A percentile compares a stretch with the other conserved stretches of the same genome.
phyloP scores from a whole-genome alignment of 1,284 basidiomycete genomes.

The Neolentinus lepideus region DNA sequence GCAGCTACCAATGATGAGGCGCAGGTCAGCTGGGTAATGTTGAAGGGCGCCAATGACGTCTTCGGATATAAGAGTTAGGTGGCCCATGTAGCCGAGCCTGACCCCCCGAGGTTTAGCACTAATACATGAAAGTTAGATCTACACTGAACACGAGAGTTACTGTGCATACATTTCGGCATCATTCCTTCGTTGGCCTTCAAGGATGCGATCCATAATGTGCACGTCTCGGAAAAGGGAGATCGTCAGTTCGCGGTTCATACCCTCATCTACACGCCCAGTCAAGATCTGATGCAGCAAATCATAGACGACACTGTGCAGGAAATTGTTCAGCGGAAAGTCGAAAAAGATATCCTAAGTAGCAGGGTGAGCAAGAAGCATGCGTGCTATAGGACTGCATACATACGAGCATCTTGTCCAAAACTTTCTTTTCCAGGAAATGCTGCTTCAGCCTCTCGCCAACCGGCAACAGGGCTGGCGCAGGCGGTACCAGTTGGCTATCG shows the following conservation, averaged over 20 bases:
- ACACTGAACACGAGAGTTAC: background rate
- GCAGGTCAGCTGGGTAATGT: constrained; percentile 80
- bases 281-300: constrained; percentile 95
- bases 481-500: constrained; percentile 15
- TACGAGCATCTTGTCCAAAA: constrained; percentile 72
- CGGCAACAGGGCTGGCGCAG: constrained; percentile 22
- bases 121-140: constrained; percentile 5
- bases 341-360: constrained; percentile 83
- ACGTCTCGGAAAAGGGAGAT: constrained; percentile 79
- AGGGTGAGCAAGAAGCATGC: too few species aligned
- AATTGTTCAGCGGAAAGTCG: constrained; percentile 96
- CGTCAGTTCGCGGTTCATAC: constrained; percentile 76
- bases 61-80: constrained; percentile 89
- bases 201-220: constrained; percentile 71
- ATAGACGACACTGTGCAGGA: constrained; percentile 95
- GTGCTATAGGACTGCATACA: constrained; percentile 28
- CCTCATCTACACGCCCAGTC: constrained; percentile 74
- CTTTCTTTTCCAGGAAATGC: constrained; percentile 63
- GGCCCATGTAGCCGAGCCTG: constrained; percentile 94
- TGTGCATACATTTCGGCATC: constrained; percentile 62
- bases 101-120: constrained; percentile 65
- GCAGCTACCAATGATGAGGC: constrained; percentile 51
- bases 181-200: constrained; percentile 78
- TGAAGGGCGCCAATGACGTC: constrained; percentile 83
- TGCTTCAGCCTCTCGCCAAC: constrained; percentile 78